These are phyloP conservation scores for Paracoccidioides lutzii DNA, from an alignment of 2,329 filamentous ascomycete genomes.

Conservation along the genomic window DNA sequence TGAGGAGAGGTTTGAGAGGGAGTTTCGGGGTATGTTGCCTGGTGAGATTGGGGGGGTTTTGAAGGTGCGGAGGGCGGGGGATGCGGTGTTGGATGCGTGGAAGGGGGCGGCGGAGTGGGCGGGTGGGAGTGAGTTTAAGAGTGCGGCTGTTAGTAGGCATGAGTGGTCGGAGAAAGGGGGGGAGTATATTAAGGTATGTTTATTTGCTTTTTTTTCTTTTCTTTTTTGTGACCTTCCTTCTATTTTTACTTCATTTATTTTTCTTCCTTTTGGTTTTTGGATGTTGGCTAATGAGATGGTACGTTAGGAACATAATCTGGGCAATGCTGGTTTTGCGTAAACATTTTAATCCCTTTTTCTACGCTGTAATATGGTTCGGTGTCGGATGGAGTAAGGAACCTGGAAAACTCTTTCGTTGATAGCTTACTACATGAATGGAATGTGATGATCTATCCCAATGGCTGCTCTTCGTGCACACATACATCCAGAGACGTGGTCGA, in stretches of 20 bases:
- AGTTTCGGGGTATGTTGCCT: constrained; percentile 60
- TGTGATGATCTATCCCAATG: neutral
- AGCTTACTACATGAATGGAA: neutral
- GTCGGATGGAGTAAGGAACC: neutral
- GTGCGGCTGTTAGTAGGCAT: constrained; percentile 53
- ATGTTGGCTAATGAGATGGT: neutral
- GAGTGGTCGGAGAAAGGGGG: constrained; percentile 87
- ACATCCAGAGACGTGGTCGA: too few relatives aligned
- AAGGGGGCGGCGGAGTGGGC: constrained; percentile 83
- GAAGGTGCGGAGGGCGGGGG: constrained; percentile 57
- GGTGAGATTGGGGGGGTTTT: constrained; percentile 46
- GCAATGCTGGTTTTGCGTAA: constrained; percentile 1
- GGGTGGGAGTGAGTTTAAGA: constrained; percentile 42
- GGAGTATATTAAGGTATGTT: constrained; percentile 70
- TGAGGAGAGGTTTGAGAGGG: constrained; percentile 63
- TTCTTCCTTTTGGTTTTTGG: neutral
- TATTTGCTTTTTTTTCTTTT: neutral
- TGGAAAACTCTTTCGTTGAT: neutral
- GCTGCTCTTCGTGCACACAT: too few relatives aligned
- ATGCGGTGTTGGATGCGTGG: constrained; percentile 83
- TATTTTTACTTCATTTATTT: neutral
- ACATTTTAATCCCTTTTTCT: neutral
- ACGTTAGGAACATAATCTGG: constrained; percentile 5
- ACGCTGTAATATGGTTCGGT: neutral
- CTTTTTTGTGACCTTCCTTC: neutral